phyloP scores from a whole-genome alignment of 140 eudicot genomes.

The Ambrosia hybrid region DNA sequence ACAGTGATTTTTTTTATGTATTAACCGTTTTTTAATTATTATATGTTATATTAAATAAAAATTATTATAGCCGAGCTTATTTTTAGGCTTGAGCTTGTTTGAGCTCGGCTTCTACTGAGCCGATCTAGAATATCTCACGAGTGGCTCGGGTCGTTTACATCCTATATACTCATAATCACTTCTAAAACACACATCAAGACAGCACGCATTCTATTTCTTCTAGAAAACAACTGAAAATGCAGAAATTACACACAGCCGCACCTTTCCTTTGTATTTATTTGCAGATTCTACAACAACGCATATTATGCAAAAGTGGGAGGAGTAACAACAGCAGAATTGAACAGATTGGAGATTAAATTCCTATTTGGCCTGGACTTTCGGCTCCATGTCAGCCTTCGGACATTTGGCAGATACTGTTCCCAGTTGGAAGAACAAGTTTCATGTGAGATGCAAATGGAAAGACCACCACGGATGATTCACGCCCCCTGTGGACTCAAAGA shows the following conservation, averaged over 20 bases:
- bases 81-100: neutral
- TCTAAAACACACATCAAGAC: neutral
- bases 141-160: too few species aligned
- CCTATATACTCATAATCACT: neutral
- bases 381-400: conserved; percentile 60
- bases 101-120: neutral
- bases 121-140: too few species aligned
- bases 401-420: conserved; percentile 64
- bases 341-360: conserved; percentile 76
- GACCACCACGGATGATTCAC: conserved; percentile 40
- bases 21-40: too few species aligned
- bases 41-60: too few species aligned
- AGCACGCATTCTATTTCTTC: neutral
- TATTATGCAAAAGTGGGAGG: conserved; percentile 96
- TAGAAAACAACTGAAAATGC: neutral
- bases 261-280: neutral
- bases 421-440: conserved; percentile 50
- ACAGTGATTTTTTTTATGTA: neutral
- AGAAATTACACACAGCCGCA: neutral
- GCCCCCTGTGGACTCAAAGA: conserved; percentile 55
- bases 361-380: conserved; percentile 67
- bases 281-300: conserved; percentile 78
- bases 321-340: conserved; percentile 65
- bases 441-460: conserved; percentile 40
- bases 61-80: neutral